phyloP scores from a whole-genome alignment of 257 asterid species.

The Ballota nigra region DNA sequence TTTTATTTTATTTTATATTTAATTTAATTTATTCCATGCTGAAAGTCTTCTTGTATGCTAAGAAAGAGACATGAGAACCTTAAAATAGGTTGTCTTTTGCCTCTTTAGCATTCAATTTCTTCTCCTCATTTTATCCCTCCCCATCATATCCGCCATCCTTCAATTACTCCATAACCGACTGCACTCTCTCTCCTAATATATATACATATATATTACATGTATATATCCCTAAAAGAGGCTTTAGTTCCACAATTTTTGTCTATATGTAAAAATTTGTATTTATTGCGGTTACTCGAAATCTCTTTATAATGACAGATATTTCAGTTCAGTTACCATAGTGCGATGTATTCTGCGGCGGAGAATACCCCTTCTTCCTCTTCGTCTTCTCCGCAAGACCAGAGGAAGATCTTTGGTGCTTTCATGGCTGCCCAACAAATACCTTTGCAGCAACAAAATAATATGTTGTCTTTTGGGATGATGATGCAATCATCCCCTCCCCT shows the following conservation, averaged over 20 bases:
- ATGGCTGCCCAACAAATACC: slow-evolving; percentile 35
- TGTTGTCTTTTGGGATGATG: slow-evolving; percentile 46
- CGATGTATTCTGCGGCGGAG: too few species aligned
- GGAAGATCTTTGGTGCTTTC: slow-evolving; percentile 12
- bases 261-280: neutral
- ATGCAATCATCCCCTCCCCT: slow-evolving; percentile 49
- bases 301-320: neutral
- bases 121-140: slow-evolving; percentile 2
- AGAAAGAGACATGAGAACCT: slow-evolving; percentile 26
- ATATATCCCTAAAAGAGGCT: neutral
- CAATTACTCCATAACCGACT: slow-evolving; percentile 42
- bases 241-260: neutral
- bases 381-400: neutral
- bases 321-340: neutral
- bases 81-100: slow-evolving; percentile 37
- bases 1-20: neutral
- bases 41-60: slow-evolving; percentile 31
- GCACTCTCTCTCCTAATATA: slow-evolving; percentile 10
- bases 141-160: slow-evolving; percentile 1
- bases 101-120: slow-evolving; percentile 32
- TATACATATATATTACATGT: too few species aligned
- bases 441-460: slow-evolving; percentile 32
- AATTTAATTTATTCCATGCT: neutral
- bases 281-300: slow-evolving; percentile 17
- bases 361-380: neutral